Percentiles rank a stretch among this genome's conserved stretches.
These are phyloP conservation scores for Penicillium atrosanguineum DNA, from an alignment of 495 filamentous ascomycete species.

Conservation along the genomic window DNA sequence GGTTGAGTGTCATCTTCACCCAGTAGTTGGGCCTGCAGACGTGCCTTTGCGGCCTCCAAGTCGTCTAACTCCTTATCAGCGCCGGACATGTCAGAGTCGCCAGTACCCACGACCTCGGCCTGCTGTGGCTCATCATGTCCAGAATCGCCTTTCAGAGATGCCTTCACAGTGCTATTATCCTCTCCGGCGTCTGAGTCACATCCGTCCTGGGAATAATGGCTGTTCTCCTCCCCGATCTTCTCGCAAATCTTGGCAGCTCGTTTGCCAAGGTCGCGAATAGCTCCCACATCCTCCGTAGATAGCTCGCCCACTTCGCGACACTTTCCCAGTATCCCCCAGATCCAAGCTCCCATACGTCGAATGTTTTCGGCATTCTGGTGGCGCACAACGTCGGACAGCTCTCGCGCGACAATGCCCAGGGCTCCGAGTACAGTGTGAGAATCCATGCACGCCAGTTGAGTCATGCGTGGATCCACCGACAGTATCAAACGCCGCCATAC, in stretches of 20 bases:
- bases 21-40: slow-evolving; percentile 50
- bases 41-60: slow-evolving; percentile 59
- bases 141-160: slow-evolving; percentile 7
- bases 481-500: slow-evolving; percentile 52
- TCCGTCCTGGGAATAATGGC: slow-evolving; percentile 16
- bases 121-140: slow-evolving; percentile 2
- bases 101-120: slow-evolving; percentile 3
- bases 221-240: slow-evolving; percentile 41
- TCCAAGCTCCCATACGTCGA: slow-evolving; percentile 49
- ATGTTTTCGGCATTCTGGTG: slow-evolving; percentile 43
- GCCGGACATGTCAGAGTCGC: slow-evolving; percentile 22
- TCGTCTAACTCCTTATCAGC: slow-evolving; percentile 21
- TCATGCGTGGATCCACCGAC: slow-evolving; percentile 59
- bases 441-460: slow-evolving; percentile 68
- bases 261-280: slow-evolving; percentile 48
- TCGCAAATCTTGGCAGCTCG: slow-evolving; percentile 42
- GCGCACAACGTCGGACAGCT: slow-evolving; percentile 43
- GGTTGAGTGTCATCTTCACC: slow-evolving; percentile 12
- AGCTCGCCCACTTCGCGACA: slow-evolving; percentile 49
- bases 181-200: slow-evolving; percentile 29
- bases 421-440: slow-evolving; percentile 57
- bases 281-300: slow-evolving; percentile 51
- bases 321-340: slow-evolving; percentile 49
- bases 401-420: slow-evolving; percentile 34
- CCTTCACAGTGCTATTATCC: neutral